Evolutionary conservation across 2,329 filamentous ascomycete genomes (phyloP), one percentile per base, ranked within the genome.

Genomic region (Nannizziopsis barbatae): DNA sequence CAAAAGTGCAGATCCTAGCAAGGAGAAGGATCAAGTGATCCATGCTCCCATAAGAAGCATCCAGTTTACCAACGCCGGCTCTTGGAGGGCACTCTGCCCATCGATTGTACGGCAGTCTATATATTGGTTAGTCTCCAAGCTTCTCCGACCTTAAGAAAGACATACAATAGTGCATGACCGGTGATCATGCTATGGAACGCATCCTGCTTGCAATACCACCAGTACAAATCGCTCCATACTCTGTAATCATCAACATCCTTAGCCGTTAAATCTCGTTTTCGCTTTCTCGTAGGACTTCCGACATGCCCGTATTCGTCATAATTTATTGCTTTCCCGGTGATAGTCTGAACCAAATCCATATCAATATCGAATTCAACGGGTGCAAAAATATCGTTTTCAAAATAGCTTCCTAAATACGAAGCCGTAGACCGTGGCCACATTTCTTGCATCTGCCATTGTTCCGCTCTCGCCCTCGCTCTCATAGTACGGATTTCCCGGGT

Each of bases 181-280:
- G 89, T 92, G 18, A 96, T 71, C 52, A 95, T 79, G 61, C 86
- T 88, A 63, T 95, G 90, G 57, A 90, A 93, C 7, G 85, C 80
- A 63, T 96, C 92, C 72, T 95, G 92, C 65, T 95, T 94, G 58
- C 79, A 83, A 62, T 89, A 95, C 85, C 88, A 95, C 89, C 90
- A 98, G 61, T 84, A 93, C 4, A 96, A 68, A 65, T 96, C 92
- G 54, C 84, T 80, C 35, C 92, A 73, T 12, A 84, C 82, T 58
- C 92, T 84, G 59, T 85, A 94, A 36, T 77, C 81, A 53, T 86
- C 81, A 42, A 94, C 75, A 52, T 96, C 89, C 52, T 71, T 71
- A 12, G 63, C 60, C 8, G 67, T 65, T 27, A 71, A 68, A 46
- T 65, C 54, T 58, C 45, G 66, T 56, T 55, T 64, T 12, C 46